phyloP scores from a whole-genome alignment of 768 basidiomycete genomes.

The Tricholoma sp. region DNA sequence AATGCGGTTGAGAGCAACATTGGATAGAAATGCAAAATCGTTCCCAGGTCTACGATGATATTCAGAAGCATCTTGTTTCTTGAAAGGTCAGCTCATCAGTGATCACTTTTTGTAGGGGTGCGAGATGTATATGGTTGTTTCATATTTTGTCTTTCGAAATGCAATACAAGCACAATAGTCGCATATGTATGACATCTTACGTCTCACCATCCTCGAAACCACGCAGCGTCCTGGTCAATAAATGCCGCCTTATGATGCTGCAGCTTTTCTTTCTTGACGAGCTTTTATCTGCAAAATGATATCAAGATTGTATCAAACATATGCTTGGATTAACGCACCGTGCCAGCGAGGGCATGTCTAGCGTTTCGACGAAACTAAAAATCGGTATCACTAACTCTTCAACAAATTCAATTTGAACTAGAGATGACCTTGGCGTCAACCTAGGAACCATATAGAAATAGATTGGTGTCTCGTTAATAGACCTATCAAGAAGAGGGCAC shows the following conservation, averaged over 20 bases:
- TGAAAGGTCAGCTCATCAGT: background rate
- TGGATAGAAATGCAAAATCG: constrained; percentile 49
- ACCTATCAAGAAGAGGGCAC: constrained; percentile 28
- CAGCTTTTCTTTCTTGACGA: constrained; percentile 53
- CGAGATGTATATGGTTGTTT: constrained; percentile 6
- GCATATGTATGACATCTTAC: constrained; percentile 14
- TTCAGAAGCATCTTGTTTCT: background rate
- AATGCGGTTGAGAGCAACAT: constrained; percentile 57
- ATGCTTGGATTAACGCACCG: constrained; percentile 42
- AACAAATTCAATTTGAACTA: background rate
- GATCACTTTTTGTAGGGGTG: background rate
- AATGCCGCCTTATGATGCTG: constrained; percentile 27
- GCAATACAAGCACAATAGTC: constrained; percentile 11
- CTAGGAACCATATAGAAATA: constrained; percentile 30
- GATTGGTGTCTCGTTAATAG: background rate
- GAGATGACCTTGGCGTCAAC: constrained; percentile 70
- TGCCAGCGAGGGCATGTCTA: constrained; percentile 64
- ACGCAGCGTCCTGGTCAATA: constrained; percentile 7
- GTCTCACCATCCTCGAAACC: constrained; percentile 6
- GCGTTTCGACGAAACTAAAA: constrained; percentile 82
- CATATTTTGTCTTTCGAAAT: constrained; percentile 12
- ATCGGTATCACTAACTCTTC: background rate
- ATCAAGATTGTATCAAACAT: constrained; percentile 3
- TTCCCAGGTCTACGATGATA: constrained; percentile 25
- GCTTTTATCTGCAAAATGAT: constrained; percentile 53